phyloP scores from a whole-genome alignment of 164 flowering plant species.

The Santalum album region DNA sequence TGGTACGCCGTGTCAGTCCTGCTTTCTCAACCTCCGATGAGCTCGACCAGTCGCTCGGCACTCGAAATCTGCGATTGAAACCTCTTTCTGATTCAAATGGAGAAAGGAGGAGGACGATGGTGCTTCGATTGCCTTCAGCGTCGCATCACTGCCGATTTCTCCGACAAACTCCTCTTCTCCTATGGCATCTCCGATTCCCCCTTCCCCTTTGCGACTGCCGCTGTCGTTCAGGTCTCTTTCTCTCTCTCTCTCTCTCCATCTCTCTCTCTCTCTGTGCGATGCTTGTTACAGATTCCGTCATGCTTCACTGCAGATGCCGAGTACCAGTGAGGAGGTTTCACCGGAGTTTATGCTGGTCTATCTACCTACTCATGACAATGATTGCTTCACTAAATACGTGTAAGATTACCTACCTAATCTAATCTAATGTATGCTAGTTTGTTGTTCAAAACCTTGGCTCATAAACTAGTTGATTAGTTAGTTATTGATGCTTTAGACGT shows the following conservation, averaged over 20 bases:
- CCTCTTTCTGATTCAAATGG: no score
- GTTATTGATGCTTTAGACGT: no score
- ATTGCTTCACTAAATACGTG: constrained; percentile 57
- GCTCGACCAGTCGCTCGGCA: no score
- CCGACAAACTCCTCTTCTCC: constrained; percentile 43
- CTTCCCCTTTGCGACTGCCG: constrained; percentile 60
- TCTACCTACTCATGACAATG: constrained; percentile 21
- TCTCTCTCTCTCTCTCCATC: not conserved
- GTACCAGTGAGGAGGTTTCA: constrained; percentile 35
- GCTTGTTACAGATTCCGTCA: not conserved
- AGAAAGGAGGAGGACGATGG: not conserved
- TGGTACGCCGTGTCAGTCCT: no score
- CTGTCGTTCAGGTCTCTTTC: constrained; percentile 63
- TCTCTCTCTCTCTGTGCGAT: not conserved
- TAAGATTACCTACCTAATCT: constrained; percentile 18
- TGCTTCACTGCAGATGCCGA: constrained; percentile 22
- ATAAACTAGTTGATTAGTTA: no score
- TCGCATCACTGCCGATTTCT: constrained; percentile 54
- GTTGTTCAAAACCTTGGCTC: no score
- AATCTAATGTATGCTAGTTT: no score
- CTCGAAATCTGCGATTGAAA: no score
- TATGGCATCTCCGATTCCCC: constrained; percentile 62
- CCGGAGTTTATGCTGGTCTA: constrained; percentile 40
- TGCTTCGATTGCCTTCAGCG: constrained; percentile 68
- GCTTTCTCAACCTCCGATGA: no score